Conservation (phyloP, 768 basidiomycete species). For the Podaxis sp. region DNA sequence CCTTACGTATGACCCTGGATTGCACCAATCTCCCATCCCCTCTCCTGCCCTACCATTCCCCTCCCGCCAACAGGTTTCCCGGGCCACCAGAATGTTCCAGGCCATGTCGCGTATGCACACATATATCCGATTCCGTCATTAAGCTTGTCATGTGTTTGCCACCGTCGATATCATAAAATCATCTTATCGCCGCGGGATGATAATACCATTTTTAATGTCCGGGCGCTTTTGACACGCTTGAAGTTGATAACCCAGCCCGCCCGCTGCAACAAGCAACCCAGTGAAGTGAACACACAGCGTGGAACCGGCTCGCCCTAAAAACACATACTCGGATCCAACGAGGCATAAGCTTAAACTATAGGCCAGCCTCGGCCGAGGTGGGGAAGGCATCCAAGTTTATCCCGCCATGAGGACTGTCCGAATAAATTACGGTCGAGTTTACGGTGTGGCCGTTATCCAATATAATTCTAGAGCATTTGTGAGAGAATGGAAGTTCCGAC, state of each 20-base stretch:
- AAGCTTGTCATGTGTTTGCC: neutral
- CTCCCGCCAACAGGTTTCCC: neutral
- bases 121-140: neutral
- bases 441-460: neutral
- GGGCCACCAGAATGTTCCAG: neutral
- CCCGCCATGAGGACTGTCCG: constrained; percentile 1
- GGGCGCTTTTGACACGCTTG: neutral
- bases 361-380: neutral
- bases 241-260: neutral
- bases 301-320: neutral
- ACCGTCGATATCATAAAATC: neutral
- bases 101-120: neutral
- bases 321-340: neutral
- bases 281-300: neutral
- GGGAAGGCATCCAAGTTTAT: neutral
- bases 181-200: neutral
- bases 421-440: neutral
- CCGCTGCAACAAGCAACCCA: neutral
- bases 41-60: neutral
- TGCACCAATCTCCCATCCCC: neutral
- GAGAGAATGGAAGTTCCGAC: neutral
- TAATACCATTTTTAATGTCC: neutral
- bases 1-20: constrained; percentile 8
- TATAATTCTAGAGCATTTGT: neutral
- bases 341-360: neutral